Evolutionary conservation across 2,329 filamentous ascomycete genomes (phyloP), one percentile per base, ranked within the genome.

Genomic region (Coniochaeta sp.): DNA sequence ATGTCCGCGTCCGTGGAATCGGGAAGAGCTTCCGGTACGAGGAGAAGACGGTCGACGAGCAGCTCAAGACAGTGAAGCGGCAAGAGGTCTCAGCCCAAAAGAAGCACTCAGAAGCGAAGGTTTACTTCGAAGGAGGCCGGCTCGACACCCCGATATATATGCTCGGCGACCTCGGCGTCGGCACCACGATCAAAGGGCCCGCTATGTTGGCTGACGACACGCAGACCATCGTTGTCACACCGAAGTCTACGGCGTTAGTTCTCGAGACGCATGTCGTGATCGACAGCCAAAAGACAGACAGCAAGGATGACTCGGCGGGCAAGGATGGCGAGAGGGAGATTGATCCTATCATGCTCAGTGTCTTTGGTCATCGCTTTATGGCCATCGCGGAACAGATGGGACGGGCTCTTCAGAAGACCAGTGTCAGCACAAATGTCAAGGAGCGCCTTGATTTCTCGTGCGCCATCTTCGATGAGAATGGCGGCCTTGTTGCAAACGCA

Each of bases 191-290:
- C 59, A 78, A 81, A 57, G 93, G 93, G 0, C 93, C 93, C 0
- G 92, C 92, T 0, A 90, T 96, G 74, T 82, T 96, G 61, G 91
- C 91, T 1, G 93, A 93, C 69, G 89, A 89, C 9, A 93, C 90
- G 0, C 93, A 97, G 73, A 98, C 93, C 0, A 95, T 98, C 63
- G 90, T 97, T 0, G 87, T 97, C 2, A 90, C 90, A 0, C 93
- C 93, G 0, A 84, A 83, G 33, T 85, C 91, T 2, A 84, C 85
- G 24, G 93, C 93, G 0, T 75, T 92, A 26, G 80, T 96, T 34
- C 86, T 96, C 19, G 82, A 91, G 63, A 96, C 92, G 0, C 93
- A 96, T 67, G 91, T 97, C 8, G 82, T 97, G 7, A 93, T 97
- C 69, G 91, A 96, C 64, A 83, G 95, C 44, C 84, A 87, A 59